Percentiles rank a stretch among this genome's conserved stretches.
Evolutionary conservation across 2,329 filamentous ascomycete genomes (phyloP).

Genomic region (Hirsutella minnesotensis): DNA sequence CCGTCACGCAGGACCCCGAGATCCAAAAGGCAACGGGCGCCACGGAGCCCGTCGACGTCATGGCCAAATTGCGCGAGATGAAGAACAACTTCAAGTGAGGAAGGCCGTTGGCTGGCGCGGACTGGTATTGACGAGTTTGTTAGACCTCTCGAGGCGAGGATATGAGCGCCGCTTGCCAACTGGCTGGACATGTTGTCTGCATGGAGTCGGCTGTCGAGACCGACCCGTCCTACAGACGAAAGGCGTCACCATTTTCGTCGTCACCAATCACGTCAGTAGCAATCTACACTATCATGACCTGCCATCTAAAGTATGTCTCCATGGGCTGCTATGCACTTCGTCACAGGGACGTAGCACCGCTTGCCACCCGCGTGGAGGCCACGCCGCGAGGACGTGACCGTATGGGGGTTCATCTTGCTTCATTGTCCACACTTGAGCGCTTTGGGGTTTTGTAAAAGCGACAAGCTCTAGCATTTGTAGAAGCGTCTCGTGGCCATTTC

Average conservation of each 20-base stretch:
- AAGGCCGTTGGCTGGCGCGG: neutral
- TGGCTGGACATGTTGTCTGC: too few species aligned
- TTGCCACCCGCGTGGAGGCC: slow-evolving; percentile 17
- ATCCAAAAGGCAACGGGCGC: slow-evolving; percentile 78
- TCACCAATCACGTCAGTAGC: too few species aligned
- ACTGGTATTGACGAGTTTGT: neutral
- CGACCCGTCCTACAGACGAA: too few species aligned
- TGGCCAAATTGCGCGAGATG: slow-evolving; percentile 77
- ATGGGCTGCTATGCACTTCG: slow-evolving; percentile 19
- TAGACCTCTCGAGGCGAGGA: slow-evolving; percentile 16
- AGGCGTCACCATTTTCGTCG: too few species aligned
- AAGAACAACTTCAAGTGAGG: slow-evolving; percentile 67
- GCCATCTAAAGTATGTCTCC: slow-evolving; percentile 12
- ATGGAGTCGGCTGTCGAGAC: too few species aligned
- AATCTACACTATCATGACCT: too few species aligned
- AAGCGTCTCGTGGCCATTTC: too few species aligned
- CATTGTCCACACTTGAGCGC: slow-evolving; percentile 58
- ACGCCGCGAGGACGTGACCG: slow-evolving; percentile 10
- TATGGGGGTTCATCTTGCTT: slow-evolving; percentile 44
- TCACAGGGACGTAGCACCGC: slow-evolving; percentile 12
- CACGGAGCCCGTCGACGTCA: slow-evolving; percentile 70
- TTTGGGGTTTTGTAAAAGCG: slow-evolving; percentile 35
- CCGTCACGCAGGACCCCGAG: slow-evolving; percentile 51
- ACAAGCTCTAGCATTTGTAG: slow-evolving; percentile 56
- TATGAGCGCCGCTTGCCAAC: too few species aligned